Evolutionary conservation across 306 rosid species (phyloP), one percentile per base, ranked within the genome.

Genomic region (Sechiopsis laciniata): DNA sequence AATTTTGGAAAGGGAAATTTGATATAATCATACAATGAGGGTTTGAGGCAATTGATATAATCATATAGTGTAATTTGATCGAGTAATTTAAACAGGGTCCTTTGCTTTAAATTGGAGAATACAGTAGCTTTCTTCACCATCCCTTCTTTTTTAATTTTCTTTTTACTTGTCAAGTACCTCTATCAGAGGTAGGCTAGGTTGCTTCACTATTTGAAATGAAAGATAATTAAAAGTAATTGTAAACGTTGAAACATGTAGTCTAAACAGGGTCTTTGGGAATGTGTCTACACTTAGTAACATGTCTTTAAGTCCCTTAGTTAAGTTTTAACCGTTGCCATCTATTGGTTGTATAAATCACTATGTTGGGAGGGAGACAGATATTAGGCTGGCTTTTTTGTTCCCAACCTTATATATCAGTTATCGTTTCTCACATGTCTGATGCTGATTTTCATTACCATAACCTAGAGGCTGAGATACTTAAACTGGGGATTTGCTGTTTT

Each of bases 1-100:
- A 42, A 45, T 42, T 66, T 37, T 66, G 67, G 67, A 7, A 42
- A 61, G 67, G 67, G 20, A 61, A 42, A 61, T 29, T 4, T 14
- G 67, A 26, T 7, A 61, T 14, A 61, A 6, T 61, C 20, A 29
- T 61, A 61, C 12, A 61, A 15, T 29, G 46, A 61, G 20, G 46
- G 8, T 26, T 5, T 59, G 52, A 64, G 13, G 54, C 21, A 19
- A 10, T 66, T 10, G 46, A 51, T 51, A 13, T 51, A 4, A 51
- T 51, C 55, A 14, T 51, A 51, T 13, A 48, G 55, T 51, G 56
- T 15, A 53, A 53, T 53, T 53, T 53, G 56, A 52, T 15, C 2
- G 5, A 52, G 55, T 15, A 52, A 14, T n/a, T 54, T 16, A 55
- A 55, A 54, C 21, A 54, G 58, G 20, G 58, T 54, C 10, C 9